Conservation (phyloP, 306 rosid species). For the Lotus japonicus region DNA sequence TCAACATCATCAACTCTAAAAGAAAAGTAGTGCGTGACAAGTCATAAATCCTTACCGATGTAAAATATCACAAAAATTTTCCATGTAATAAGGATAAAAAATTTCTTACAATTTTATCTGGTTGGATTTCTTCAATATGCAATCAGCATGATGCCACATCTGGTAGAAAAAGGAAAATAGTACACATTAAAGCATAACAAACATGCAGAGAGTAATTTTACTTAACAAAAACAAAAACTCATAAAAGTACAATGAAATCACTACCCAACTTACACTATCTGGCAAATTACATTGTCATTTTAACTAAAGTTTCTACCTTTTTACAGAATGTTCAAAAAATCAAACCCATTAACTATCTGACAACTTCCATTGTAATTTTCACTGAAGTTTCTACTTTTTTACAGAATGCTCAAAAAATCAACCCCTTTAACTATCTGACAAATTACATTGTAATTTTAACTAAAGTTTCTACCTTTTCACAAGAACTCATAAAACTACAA, state of each 20-base stretch:
- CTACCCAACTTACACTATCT: background rate
- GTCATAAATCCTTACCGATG: constrained; percentile 8
- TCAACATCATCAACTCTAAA: constrained; percentile 81
- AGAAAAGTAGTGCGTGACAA: background rate
- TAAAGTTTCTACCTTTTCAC: background rate
- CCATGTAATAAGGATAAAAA: constrained; percentile 5
- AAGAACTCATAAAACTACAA: background rate
- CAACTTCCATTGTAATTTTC: no score
- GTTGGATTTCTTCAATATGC: constrained; percentile 74
- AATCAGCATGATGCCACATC: constrained; percentile 93
- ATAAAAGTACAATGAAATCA: background rate
- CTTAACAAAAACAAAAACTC: background rate
- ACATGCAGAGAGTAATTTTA: background rate
- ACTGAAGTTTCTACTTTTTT: background rate
- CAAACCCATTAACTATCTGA: background rate
- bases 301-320: background rate
- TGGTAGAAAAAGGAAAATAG: constrained; percentile 27
- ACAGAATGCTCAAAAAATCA: background rate
- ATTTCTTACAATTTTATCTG: constrained; percentile 78
- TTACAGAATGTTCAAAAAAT: background rate
- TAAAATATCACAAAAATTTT: background rate
- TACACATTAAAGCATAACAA: constrained; percentile 6
- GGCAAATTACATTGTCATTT: no score
- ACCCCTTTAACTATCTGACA: background rate
- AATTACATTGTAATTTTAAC: no score